Percentiles rank a stretch among this genome's conserved stretches.
phyloP scores from a whole-genome alignment of 371 early-diverging fungal species.

The Mortierella sp. region DNA sequence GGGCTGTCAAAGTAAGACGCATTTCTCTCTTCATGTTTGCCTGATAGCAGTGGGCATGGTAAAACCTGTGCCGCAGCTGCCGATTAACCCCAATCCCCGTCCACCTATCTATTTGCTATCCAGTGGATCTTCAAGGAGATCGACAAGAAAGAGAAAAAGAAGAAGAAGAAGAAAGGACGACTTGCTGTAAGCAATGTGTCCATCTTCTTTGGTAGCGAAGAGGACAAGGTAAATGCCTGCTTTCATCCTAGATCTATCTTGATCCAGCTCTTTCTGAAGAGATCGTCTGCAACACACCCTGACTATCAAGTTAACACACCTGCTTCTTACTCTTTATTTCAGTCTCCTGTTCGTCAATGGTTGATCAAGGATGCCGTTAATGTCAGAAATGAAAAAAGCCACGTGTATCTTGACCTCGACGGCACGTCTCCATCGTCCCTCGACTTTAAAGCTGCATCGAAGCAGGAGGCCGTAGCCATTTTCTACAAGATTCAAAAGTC shows the following conservation, averaged over 20 bases:
- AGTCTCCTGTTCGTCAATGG: conserved; percentile 74
- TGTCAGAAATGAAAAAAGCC: conserved; percentile 71
- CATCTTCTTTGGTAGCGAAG: conserved; percentile 76
- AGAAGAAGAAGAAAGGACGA: conserved; percentile 76
- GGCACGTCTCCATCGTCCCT: conserved; percentile 64
- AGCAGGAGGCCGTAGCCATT: conserved; percentile 76
- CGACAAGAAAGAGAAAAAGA: conserved; percentile 85
- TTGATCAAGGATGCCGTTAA: conserved; percentile 69
- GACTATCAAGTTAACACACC: too few species aligned
- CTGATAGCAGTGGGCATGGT: too few species aligned
- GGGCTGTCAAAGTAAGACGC: conserved; percentile 51
- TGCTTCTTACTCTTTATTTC: neutral
- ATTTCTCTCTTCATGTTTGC: neutral
- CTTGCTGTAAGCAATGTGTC: conserved; percentile 75
- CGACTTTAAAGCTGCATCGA: conserved; percentile 75
- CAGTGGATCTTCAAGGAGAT: conserved; percentile 68
- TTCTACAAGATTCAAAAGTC: conserved; percentile 67
- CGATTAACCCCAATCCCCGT: too few species aligned
- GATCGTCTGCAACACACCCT: neutral
- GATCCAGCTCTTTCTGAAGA: neutral
- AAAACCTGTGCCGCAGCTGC: too few species aligned
- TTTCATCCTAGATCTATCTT: too few species aligned
- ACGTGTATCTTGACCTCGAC: conserved; percentile 70
- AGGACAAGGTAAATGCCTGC: conserved; percentile 76
- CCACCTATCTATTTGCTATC: too few species aligned